phyloP scores from a whole-genome alignment of 1,139 yeast genomes.

The Magnusiomyces fungicola region DNA sequence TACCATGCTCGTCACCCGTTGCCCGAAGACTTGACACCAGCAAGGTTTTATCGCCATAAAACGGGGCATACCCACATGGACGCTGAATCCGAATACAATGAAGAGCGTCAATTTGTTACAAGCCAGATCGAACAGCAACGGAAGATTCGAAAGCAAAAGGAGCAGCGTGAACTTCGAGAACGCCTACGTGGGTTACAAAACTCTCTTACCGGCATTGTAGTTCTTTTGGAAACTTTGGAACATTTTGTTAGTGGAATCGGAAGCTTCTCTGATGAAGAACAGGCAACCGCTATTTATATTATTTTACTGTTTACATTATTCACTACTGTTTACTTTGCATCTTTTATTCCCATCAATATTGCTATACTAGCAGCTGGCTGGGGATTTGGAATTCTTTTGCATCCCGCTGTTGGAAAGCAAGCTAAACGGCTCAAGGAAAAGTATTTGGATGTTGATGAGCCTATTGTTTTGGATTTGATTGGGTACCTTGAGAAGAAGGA shows the following conservation, averaged over 20 bases:
- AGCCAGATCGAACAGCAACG: slow-evolving; percentile 9
- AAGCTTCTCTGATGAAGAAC: slow-evolving; percentile 63
- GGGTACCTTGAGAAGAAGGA: slow-evolving; percentile 40
- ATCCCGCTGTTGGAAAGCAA: slow-evolving; percentile 26
- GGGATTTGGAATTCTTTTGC: slow-evolving; percentile 26
- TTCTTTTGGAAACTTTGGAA: slow-evolving; percentile 47
- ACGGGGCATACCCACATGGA: neutral
- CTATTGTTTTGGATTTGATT: slow-evolving; percentile 23
- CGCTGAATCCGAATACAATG: slow-evolving; percentile 5
- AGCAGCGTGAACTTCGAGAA: slow-evolving; percentile 30
- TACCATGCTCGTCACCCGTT: slow-evolving; percentile 58
- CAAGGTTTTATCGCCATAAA: slow-evolving; percentile 10
- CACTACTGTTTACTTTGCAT: slow-evolving; percentile 46
- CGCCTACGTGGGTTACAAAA: slow-evolving; percentile 60
- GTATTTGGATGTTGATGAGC: slow-evolving; percentile 20
- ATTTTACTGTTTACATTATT: slow-evolving; percentile 41
- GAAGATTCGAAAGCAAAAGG: slow-evolving; percentile 12
- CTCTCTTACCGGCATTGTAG: slow-evolving; percentile 49
- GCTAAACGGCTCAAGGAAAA: slow-evolving; percentile 22
- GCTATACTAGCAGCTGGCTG: slow-evolving; percentile 50
- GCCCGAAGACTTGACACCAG: slow-evolving; percentile 17
- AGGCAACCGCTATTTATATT: slow-evolving; percentile 49
- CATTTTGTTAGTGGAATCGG: slow-evolving; percentile 55
- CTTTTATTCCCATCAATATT: slow-evolving; percentile 60
- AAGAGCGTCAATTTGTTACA: slow-evolving; percentile 5